phyloP scores from a whole-genome alignment of 108 stramenopile species.

The Nitzschia sp. region DNA sequence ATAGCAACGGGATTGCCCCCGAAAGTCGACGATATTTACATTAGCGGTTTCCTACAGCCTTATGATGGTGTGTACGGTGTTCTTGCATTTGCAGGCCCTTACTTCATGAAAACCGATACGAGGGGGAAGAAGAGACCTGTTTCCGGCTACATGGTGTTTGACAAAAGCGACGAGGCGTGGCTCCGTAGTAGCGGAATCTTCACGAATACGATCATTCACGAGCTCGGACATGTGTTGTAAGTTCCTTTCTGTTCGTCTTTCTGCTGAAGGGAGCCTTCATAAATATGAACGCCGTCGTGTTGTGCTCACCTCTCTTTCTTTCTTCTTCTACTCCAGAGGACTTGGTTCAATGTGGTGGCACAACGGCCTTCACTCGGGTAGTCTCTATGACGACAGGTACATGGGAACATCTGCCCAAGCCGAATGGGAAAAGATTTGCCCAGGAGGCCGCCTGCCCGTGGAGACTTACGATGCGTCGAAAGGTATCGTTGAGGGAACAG shows the following conservation, averaged over 20 bases:
- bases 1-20: neutral
- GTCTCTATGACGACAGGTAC: neutral
- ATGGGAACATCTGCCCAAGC: neutral
- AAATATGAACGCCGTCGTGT: no score
- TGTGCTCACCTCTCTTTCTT: no score
- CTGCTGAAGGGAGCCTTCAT: no score
- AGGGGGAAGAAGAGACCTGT: neutral
- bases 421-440: neutral
- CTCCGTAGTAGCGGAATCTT: neutral
- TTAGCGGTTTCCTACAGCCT: neutral
- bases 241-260: no score
- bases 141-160: slow-evolving; percentile 8
- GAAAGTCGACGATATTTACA: slow-evolving; percentile 6
- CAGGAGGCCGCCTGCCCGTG: neutral
- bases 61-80: neutral
- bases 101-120: neutral
- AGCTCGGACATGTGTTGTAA: slow-evolving; percentile 53
- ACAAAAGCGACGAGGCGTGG: neutral
- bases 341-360: slow-evolving; percentile 38
- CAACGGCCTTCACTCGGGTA: slow-evolving; percentile 10
- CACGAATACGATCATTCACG: slow-evolving; percentile 31
- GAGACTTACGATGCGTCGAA: neutral
- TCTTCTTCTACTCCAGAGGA: no score
- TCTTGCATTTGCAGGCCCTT: neutral
- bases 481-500: slow-evolving; percentile 19